Conservation (phyloP, 2,329 filamentous ascomycete species). For the Aspergillus quadricinctus region DNA sequence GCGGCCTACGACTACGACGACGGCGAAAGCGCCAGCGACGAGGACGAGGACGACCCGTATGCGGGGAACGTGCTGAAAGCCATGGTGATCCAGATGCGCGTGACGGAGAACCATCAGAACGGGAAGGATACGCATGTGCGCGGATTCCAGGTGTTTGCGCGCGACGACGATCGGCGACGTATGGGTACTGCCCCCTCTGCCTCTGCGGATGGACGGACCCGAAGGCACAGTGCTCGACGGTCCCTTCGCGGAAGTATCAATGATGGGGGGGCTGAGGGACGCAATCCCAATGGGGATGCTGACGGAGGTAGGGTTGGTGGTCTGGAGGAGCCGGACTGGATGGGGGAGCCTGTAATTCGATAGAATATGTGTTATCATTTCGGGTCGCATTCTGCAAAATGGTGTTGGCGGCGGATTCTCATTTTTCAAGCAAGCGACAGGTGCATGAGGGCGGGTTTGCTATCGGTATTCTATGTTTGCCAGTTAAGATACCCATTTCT, state of each 20-base stretch:
- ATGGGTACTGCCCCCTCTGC: conserved; percentile 29
- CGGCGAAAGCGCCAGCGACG: conserved; percentile 19
- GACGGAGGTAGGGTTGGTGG: conserved; percentile 25
- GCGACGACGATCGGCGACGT: conserved; percentile 37
- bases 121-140: conserved; percentile 98
- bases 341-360: conserved; percentile 47
- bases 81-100: conserved; percentile 83
- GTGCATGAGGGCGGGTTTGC: neutral
- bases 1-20: conserved; percentile 27
- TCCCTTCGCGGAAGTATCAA: conserved; percentile 24
- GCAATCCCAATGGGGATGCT: conserved; percentile 20
- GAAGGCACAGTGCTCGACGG: conserved; percentile 27
- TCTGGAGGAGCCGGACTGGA: conserved; percentile 46
- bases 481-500: conserved; percentile 10
- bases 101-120: conserved; percentile 97
- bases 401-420: neutral
- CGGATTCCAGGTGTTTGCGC: conserved; percentile 78
- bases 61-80: conserved; percentile 74
- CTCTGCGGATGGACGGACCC: conserved; percentile 27
- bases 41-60: conserved; percentile 34
- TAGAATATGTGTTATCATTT: conserved; percentile 12
- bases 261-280: conserved; percentile 18
- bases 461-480: neutral
- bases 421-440: neutral
- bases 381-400: neutral